Evolutionary conservation across 345 rosid species (phyloP).

Genomic region (Kandelia obovata): DNA sequence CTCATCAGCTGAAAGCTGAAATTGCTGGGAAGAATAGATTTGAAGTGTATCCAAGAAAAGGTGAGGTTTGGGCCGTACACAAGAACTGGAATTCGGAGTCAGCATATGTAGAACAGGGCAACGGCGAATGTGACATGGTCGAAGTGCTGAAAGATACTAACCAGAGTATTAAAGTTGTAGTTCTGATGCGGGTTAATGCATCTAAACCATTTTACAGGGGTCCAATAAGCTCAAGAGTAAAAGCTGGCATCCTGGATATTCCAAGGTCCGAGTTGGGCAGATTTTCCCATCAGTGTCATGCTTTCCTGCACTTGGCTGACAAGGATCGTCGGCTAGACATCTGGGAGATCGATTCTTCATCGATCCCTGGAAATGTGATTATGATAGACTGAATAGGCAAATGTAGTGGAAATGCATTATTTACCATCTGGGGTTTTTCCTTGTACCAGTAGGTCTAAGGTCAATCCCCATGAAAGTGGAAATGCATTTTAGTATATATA

Average conservation of each 20-base stretch:
- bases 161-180: constrained; percentile 22
- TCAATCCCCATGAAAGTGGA: constrained; percentile 5
- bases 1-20: constrained; percentile 40
- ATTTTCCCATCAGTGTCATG: constrained; percentile 62
- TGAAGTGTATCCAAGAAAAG: constrained; percentile 43
- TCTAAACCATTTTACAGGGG: constrained; percentile 25
- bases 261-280: constrained; percentile 25
- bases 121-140: constrained; percentile 39
- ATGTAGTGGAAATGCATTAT: constrained; percentile 3
- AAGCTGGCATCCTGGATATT: constrained; percentile 27
- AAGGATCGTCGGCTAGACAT: constrained; percentile 9
- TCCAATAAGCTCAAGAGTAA: constrained; percentile 34
- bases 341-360: constrained; percentile 50
- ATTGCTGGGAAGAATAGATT: constrained; percentile 14
- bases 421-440: background rate
- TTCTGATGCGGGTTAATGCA: constrained; percentile 25
- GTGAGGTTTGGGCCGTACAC: constrained; percentile 60
- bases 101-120: constrained; percentile 10
- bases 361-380: constrained; percentile 24
- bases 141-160: constrained; percentile 40
- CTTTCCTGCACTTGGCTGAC: constrained; percentile 27
- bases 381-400: constrained; percentile 24
- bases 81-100: constrained; percentile 25
- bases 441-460: background rate
- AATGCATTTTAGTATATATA: background rate